Evolutionary conservation across 2,329 filamentous ascomycete genomes (phyloP).

Genomic region (Alternaria ventricosa): DNA sequence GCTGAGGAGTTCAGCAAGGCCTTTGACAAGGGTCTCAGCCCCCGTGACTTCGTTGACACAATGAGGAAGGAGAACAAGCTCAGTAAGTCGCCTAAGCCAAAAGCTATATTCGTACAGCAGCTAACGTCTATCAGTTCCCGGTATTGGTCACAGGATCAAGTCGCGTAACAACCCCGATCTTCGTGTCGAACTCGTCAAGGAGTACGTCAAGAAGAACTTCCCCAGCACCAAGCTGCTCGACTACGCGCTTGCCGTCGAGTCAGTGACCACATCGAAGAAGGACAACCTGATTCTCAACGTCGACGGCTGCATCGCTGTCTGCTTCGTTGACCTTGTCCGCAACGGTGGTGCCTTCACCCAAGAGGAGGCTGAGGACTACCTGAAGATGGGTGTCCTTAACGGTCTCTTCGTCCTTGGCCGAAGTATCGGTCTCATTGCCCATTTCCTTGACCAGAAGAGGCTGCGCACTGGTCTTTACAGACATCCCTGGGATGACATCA

Average conservation of each 20-base stretch:
- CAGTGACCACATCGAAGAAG: conserved; percentile 99
- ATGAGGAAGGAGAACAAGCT: conserved; percentile 99
- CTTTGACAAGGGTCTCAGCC: conserved; percentile 96
- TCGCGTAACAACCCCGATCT: conserved; percentile 99
- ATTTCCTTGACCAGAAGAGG: conserved; percentile 99
- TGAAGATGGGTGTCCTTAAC: conserved; percentile 98
- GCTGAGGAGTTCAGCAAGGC: conserved; percentile 99
- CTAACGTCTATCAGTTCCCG: conserved; percentile 68
- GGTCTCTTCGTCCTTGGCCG: conserved; percentile 98
- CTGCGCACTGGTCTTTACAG: conserved; percentile 98
- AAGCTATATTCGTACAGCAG: not conserved
- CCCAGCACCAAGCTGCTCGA: conserved; percentile 97
- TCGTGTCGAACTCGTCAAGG: conserved; percentile 98
- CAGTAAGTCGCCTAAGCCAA: conserved; percentile 59
- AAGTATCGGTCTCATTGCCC: conserved; percentile 98
- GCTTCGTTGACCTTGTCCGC: conserved; percentile 96
- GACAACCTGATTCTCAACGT: conserved; percentile 99
- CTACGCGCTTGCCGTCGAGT: conserved; percentile 97
- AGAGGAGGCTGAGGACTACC: conserved; percentile 98
- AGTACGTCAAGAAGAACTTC: conserved; percentile 98
- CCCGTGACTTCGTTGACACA: conserved; percentile 97
- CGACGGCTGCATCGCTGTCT: conserved; percentile 96
- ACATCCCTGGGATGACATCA: conserved; percentile 78
- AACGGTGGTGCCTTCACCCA: conserved; percentile 96
- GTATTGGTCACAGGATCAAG: conserved; percentile 99